A percentile compares a stretch with the other conserved stretches of the same genome.
phyloP scores from a whole-genome alignment of 306 rosid genomes.

The Acacia melanoxylon region DNA sequence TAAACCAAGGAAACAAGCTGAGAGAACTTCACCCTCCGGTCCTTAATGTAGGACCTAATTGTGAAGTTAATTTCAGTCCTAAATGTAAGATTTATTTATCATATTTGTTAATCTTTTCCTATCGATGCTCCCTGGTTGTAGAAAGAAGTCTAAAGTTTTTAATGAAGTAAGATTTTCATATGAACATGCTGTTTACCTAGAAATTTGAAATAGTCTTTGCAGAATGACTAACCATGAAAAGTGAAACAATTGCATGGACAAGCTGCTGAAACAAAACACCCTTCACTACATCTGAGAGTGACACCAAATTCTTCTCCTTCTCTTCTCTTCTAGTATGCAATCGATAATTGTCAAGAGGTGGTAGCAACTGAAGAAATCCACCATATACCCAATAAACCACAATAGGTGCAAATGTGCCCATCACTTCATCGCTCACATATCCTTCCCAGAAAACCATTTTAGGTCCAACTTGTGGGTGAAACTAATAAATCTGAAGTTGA shows the following conservation, averaged over 20 bases:
- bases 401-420: constrained; percentile 93
- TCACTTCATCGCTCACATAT: constrained; percentile 77
- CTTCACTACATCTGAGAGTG: constrained; percentile 62
- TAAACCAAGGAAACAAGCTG: neutral
- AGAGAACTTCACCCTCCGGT: neutral
- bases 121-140: no score
- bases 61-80: no score
- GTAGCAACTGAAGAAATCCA: constrained; percentile 73
- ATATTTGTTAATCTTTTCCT: no score
- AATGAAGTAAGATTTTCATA: constrained; percentile 2
- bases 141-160: neutral
- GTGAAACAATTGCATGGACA: constrained; percentile 85
- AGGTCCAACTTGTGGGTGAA: neutral
- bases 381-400: constrained; percentile 87
- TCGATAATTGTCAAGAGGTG: constrained; percentile 64
- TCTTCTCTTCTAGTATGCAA: constrained; percentile 71
- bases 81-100: no score
- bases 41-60: no score
- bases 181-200: neutral
- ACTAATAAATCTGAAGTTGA: constrained; percentile 21
- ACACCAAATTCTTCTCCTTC: constrained; percentile 66
- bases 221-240: constrained; percentile 56
- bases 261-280: constrained; percentile 91
- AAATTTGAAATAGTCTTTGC: neutral
- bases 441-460: constrained; percentile 80